Conservation (phyloP, 352 stramenopile genomes). For the Pythium vanterpoolii region DNA sequence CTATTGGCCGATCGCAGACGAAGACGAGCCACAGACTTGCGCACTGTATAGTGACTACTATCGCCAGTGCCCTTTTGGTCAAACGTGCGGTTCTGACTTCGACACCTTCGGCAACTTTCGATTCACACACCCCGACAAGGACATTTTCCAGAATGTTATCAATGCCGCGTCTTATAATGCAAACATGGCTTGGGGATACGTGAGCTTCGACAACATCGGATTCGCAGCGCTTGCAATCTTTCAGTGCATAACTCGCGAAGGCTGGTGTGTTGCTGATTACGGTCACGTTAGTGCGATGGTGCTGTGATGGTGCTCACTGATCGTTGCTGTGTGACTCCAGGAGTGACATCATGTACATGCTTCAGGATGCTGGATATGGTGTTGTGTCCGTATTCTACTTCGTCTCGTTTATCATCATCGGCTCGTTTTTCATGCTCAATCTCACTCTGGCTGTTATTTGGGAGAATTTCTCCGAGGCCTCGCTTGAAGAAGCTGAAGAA, state of each 20-base stretch:
- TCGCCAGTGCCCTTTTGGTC: constrained; percentile 35
- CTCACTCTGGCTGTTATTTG: constrained; percentile 89
- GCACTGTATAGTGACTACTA: constrained; percentile 37
- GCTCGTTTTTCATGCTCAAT: constrained; percentile 91
- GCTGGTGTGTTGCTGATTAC: constrained; percentile 58
- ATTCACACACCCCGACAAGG: constrained; percentile 46
- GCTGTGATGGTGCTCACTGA: neutral
- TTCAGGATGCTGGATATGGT: constrained; percentile 49
- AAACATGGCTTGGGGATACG: constrained; percentile 84
- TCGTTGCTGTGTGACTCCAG: neutral
- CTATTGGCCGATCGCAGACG: constrained; percentile 87
- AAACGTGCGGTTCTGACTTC: constrained; percentile 65
- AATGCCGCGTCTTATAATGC: constrained; percentile 49
- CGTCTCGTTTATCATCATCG: constrained; percentile 85
- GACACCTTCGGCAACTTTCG: constrained; percentile 58
- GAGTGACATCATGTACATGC: constrained; percentile 67
- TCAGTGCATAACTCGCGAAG: constrained; percentile 89
- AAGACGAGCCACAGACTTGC: constrained; percentile 53
- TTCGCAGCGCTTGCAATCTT: constrained; percentile 85
- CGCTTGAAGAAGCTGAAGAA: constrained; percentile 51
- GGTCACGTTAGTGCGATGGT: neutral
- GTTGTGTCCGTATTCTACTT: constrained; percentile 74
- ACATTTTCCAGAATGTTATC: constrained; percentile 36
- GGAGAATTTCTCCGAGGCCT: constrained; percentile 65
- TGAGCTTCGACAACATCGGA: constrained; percentile 88